Evolutionary conservation across 2,329 filamentous ascomycete species (phyloP).

Genomic region (Apiospora rasikravindrae): DNA sequence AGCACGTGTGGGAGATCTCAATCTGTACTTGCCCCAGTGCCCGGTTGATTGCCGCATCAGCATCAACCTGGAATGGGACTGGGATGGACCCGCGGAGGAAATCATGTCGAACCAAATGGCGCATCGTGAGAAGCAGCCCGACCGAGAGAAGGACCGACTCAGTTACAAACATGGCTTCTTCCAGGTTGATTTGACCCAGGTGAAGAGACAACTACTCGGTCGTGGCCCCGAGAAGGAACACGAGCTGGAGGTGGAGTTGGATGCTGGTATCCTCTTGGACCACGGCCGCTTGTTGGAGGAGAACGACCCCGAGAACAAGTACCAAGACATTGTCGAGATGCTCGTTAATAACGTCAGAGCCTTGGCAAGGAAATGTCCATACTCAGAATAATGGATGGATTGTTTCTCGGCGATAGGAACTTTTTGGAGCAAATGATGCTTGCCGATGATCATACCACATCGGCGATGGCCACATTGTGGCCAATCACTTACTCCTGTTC

Average conservation of each 20-base stretch:
- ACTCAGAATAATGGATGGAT: neutral
- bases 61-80: conserved; percentile 92
- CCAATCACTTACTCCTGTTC: neutral
- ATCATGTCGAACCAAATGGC: conserved; percentile 48
- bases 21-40: conserved; percentile 78
- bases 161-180: conserved; percentile 89
- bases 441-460: too few relatives aligned
- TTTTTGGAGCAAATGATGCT: neutral
- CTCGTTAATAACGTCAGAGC: conserved; percentile 76
- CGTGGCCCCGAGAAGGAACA: conserved; percentile 66
- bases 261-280: conserved; percentile 65
- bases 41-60: conserved; percentile 92
- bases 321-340: conserved; percentile 71
- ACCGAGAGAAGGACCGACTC: conserved; percentile 86
- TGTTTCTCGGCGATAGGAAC: neutral
- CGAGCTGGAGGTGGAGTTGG: conserved; percentile 80
- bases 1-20: conserved; percentile 83
- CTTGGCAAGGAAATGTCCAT: conserved; percentile 47
- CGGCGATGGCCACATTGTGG: neutral
- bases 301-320: conserved; percentile 58
- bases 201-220: conserved; percentile 54
- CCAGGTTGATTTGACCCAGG: conserved; percentile 92
- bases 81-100: conserved; percentile 70
- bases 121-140: conserved; percentile 50
- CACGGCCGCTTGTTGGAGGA: conserved; percentile 64